Percentiles rank a stretch among this genome's conserved stretches.
These are phyloP conservation scores for Geotrichum phurueaensis DNA, from an alignment of 1,139 yeast genomes.

Conservation along the genomic window DNA sequence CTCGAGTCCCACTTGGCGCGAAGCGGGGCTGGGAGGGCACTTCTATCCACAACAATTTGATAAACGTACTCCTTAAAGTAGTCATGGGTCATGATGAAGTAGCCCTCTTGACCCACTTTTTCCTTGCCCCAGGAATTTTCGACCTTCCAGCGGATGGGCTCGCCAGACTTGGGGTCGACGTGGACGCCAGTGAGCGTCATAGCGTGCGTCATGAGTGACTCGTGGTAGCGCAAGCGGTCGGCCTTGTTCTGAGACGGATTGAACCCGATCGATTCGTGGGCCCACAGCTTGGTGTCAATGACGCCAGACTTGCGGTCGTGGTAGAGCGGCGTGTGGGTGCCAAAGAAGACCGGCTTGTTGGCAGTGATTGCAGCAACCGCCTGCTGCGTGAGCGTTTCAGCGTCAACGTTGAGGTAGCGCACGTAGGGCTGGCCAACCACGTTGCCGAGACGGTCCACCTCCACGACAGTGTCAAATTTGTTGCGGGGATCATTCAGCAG, in stretches of 20 bases:
- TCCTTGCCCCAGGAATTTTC: slow-evolving; percentile 83
- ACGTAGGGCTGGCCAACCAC: slow-evolving; percentile 62
- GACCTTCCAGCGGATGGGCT: slow-evolving; percentile 72
- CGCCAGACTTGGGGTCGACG: slow-evolving; percentile 42
- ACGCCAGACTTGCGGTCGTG: slow-evolving; percentile 57
- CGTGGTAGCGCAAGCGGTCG: slow-evolving; percentile 50
- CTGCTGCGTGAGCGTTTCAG: slow-evolving; percentile 50
- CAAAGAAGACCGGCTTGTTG: slow-evolving; percentile 76
- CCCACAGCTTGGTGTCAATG: slow-evolving; percentile 65
- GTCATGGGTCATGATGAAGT: slow-evolving; percentile 72
- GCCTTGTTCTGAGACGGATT: slow-evolving; percentile 53
- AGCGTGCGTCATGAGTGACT: slow-evolving; percentile 78
- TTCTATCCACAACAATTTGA: slow-evolving; percentile 62
- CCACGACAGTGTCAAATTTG: slow-evolving; percentile 52
- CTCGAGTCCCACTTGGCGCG: slow-evolving; percentile 14
- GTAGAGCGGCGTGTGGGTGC: slow-evolving; percentile 73
- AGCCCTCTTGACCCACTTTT: slow-evolving; percentile 67
- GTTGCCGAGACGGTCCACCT: slow-evolving; percentile 69
- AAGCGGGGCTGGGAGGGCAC: slow-evolving; percentile 42
- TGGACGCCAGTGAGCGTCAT: slow-evolving; percentile 77
- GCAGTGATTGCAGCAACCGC: slow-evolving; percentile 62
- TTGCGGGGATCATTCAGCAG: slow-evolving; percentile 78
- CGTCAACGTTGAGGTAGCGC: slow-evolving; percentile 60
- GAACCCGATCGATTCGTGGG: slow-evolving; percentile 58
- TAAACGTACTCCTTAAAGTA: slow-evolving; percentile 80